Conservation (phyloP, 176 grass and related monocot species). For the Carex kokanica region DNA sequence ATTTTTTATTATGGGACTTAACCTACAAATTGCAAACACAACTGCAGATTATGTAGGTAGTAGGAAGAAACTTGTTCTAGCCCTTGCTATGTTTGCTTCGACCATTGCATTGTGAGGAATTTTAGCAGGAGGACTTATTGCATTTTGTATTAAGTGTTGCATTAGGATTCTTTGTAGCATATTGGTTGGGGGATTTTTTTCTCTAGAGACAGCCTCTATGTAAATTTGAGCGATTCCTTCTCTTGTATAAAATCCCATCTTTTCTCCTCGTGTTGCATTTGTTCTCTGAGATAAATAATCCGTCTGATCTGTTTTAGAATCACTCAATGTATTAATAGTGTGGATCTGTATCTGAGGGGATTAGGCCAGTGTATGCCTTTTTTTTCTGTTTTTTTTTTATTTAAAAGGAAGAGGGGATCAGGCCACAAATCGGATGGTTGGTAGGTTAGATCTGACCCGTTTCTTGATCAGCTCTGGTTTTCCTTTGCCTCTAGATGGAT, state of each 20-base stretch:
- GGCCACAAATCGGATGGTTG: not conserved
- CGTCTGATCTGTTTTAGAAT: not conserved
- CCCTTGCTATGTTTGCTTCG: not conserved
- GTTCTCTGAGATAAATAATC: not conserved
- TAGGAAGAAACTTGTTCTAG: not conserved
- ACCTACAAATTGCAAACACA: slow-evolving; percentile 8
- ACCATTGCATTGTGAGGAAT: slow-evolving; percentile 20
- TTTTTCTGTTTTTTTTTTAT: not conserved
- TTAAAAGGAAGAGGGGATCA: not conserved
- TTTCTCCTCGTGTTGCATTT: not conserved
- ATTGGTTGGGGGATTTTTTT: slow-evolving; percentile 8
- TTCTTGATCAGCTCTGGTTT: too few relatives aligned
- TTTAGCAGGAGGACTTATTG: not conserved
- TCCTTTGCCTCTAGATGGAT: not conserved
- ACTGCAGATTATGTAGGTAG: slow-evolving; percentile 8
- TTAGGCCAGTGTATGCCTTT: not conserved
- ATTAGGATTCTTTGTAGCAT: slow-evolving; percentile 26
- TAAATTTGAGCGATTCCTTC: slow-evolving; percentile 22
- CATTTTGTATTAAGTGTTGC: slow-evolving; percentile 16
- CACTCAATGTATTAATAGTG: not conserved
- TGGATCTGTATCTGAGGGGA: not conserved
- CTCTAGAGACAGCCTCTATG: slow-evolving; percentile 8
- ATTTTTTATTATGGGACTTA: not conserved
- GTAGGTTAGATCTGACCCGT: too few relatives aligned
- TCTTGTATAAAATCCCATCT: slow-evolving; percentile 19